Percentiles rank a stretch among this genome's conserved stretches.
These are phyloP conservation scores for Acanthamoeba castellanii DNA, from an alignment of 208 protist genomes.

Conservation along the genomic window DNA sequence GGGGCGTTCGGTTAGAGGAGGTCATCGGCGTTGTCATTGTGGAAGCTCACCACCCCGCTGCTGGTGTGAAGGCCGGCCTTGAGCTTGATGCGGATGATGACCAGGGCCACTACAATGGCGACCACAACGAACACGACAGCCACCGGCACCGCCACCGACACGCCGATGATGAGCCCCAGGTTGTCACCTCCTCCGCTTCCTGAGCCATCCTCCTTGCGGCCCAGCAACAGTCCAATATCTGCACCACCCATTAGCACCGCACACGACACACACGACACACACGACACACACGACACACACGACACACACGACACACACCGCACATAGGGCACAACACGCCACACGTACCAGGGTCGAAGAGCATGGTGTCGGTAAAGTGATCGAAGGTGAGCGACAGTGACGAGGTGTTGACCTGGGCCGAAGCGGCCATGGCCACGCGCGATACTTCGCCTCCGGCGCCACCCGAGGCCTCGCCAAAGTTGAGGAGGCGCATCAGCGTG, in stretches of 20 bases:
- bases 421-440: neutral
- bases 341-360: neutral
- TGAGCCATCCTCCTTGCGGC: neutral
- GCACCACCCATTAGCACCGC: neutral
- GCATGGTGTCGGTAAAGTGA: neutral
- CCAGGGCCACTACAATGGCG: neutral
- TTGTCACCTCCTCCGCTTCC: neutral
- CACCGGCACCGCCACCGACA: neutral
- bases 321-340: no score
- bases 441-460: neutral
- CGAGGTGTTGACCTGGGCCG: neutral
- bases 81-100: no score
- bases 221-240: constrained; percentile 1
- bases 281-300: no score
- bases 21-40: no score
- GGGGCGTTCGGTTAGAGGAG: no score
- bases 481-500: neutral
- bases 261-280: no score
- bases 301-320: no score
- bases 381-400: neutral
- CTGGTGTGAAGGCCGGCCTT: no score
- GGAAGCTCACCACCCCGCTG: no score
- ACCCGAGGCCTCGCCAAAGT: neutral
- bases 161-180: neutral
- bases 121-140: neutral